Evolutionary conservation across 106 monocot genomes (phyloP), one percentile per base, ranked within the genome.

Genomic region (Allium cepa): DNA sequence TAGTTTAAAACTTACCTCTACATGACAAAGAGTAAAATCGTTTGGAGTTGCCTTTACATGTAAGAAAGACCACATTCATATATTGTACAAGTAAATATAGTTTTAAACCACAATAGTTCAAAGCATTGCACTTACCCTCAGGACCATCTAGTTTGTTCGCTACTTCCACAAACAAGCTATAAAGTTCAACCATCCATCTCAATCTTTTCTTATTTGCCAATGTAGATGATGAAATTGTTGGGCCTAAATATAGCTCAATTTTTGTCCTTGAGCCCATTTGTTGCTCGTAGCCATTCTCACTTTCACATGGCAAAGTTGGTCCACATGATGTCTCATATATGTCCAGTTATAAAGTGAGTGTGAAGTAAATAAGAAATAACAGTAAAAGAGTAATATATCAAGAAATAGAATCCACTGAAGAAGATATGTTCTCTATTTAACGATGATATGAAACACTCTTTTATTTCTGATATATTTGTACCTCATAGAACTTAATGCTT

Each of bases 21-120:
- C 84, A 75, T 94, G 94, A 84, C 87, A 94, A 22, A 94, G 90
- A 8, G 90, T 90, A 59, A 95, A 81, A 75, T 79, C 82, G 66
- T 94, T 94, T 36, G 94, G 94, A 79, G 94, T 94, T 72, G 90
- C 94, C 72, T 91, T 90, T 94, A 77, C 72, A 75, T n/a, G 61
- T 28, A 70, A 26, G 77, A 26, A 45, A 13, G 67, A 16, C 11
- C 4, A 64, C 15, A n/a, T n/a, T n/a, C n/a, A n/a, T n/a, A n/a
- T n/a, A n/a, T n/a, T n/a, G n/a, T n/a, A n/a, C n/a, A n/a, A n/a
- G n/a, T n/a, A n/a, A n/a, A n/a, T n/a, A n/a, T n/a, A n/a, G n/a
- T n/a, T n/a, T n/a, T n/a, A n/a, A n/a, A n/a, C n/a, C n/a, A n/a
- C n/a, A n/a, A n/a, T n/a, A n/a, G n/a, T n/a, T n/a, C n/a, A n/a